phyloP scores from a whole-genome alignment of 495 filamentous ascomycete genomes.

The Lineolata rhizophorae region DNA sequence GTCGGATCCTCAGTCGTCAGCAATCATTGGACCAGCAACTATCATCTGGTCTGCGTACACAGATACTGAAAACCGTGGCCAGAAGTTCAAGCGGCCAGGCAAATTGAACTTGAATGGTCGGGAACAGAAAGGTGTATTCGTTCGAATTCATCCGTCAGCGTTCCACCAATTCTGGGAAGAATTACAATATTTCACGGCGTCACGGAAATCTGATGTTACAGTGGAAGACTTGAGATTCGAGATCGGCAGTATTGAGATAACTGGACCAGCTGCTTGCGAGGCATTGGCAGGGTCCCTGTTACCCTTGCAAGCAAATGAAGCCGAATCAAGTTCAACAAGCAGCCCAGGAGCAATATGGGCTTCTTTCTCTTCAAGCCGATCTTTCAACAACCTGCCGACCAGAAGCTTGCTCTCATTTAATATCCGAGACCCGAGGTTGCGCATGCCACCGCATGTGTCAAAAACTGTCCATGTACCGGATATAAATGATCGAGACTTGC shows the following conservation, averaged over 20 bases:
- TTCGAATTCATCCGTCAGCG: slow-evolving; percentile 70
- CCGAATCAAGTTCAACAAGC: slow-evolving; percentile 13
- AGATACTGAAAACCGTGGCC: slow-evolving; percentile 19
- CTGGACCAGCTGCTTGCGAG: slow-evolving; percentile 67
- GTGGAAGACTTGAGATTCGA: slow-evolving; percentile 87
- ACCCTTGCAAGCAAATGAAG: slow-evolving; percentile 21
- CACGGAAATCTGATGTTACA: slow-evolving; percentile 46
- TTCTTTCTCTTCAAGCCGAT: slow-evolving; percentile 21
- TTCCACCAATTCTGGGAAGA: slow-evolving; percentile 72
- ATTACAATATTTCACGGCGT: slow-evolving; percentile 43
- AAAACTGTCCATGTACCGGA: slow-evolving; percentile 18
- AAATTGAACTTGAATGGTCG: too few relatives aligned
- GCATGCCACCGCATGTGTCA: slow-evolving; percentile 37
- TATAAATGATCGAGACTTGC: slow-evolving; percentile 27
- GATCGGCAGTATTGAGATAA: slow-evolving; percentile 80
- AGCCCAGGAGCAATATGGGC: slow-evolving; percentile 35
- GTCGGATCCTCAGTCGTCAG: slow-evolving; percentile 23
- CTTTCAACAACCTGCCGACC: slow-evolving; percentile 27
- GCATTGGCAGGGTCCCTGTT: slow-evolving; percentile 49
- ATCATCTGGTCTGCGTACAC: slow-evolving; percentile 38
- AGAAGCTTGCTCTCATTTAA: slow-evolving; percentile 53
- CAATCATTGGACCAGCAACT: slow-evolving; percentile 51
- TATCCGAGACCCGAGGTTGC: slow-evolving; percentile 58
- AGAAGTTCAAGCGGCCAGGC: background rate
- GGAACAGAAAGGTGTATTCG: slow-evolving; percentile 43